phyloP scores from a whole-genome alignment of 306 rosid genomes.

The Prunus fruticosa region DNA sequence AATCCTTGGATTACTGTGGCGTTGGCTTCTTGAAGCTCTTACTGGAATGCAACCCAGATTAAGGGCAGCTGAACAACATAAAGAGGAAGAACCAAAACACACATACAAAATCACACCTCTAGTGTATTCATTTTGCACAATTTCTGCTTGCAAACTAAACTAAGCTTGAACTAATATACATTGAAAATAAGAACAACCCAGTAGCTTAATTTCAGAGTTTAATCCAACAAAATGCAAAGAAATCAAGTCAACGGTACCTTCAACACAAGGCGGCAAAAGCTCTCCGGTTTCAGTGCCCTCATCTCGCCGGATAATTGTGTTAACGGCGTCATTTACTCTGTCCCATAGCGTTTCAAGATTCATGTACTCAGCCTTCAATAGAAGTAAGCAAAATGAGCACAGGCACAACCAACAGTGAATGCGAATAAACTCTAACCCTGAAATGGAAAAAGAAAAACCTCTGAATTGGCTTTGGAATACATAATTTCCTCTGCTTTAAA shows the following conservation, averaged over 20 bases:
- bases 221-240: conserved; percentile 28
- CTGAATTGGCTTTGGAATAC: conserved; percentile 98
- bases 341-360: conserved; percentile 85
- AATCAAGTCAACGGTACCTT: conserved; percentile 55
- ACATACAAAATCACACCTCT: conserved; percentile 35
- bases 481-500: conserved; percentile 94
- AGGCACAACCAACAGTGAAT: background rate
- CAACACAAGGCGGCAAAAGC: conserved; percentile 96
- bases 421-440: conserved; percentile 24
- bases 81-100: conserved; percentile 23
- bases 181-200: conserved; percentile 21
- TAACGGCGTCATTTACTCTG: conserved; percentile 90
- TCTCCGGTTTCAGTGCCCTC: conserved; percentile 81
- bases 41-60: conserved; percentile 88
- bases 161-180: background rate
- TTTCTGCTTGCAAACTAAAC: conserved; percentile 1
- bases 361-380: conserved; percentile 73
- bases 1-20: conserved; percentile 81
- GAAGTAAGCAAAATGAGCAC: conserved; percentile 30
- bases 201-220: conserved; percentile 9
- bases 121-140: conserved; percentile 19
- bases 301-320: conserved; percentile 91
- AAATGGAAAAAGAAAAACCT: conserved; percentile 43
- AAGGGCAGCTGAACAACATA: conserved; percentile 83
- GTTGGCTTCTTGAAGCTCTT: conserved; percentile 94